These are phyloP conservation scores for Pestalotiopsis sp. DNA, from an alignment of 2,329 filamentous ascomycete species.

Conservation along the genomic window DNA sequence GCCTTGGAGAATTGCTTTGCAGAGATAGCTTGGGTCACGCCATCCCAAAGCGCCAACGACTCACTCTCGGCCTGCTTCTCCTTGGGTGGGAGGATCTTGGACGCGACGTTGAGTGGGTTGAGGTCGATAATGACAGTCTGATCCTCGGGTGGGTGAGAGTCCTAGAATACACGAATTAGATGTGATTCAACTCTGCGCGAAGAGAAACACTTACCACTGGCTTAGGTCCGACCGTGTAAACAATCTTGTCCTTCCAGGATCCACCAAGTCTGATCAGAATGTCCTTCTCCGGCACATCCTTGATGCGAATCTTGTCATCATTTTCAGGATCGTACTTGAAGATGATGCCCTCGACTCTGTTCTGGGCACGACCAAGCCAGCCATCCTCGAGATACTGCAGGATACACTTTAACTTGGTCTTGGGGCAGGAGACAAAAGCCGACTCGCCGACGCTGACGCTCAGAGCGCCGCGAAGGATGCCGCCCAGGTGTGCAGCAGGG, in stretches of 20 bases:
- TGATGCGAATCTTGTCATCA: slow-evolving; percentile 77
- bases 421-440: slow-evolving; percentile 86
- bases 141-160: slow-evolving; percentile 56
- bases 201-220: slow-evolving; percentile 51
- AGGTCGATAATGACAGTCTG: slow-evolving; percentile 85
- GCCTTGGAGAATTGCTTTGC: slow-evolving; percentile 83
- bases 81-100: slow-evolving; percentile 78
- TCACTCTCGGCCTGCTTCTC: slow-evolving; percentile 86
- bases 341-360: slow-evolving; percentile 87
- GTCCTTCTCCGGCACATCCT: slow-evolving; percentile 84
- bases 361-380: slow-evolving; percentile 89
- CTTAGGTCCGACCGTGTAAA: slow-evolving; percentile 63
- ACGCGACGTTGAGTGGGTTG: slow-evolving; percentile 75
- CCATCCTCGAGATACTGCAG: slow-evolving; percentile 92
- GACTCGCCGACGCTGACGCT: slow-evolving; percentile 89
- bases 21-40: slow-evolving; percentile 83
- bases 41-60: slow-evolving; percentile 83
- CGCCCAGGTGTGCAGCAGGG: slow-evolving; percentile 89
- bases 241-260: slow-evolving; percentile 77
- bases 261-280: slow-evolving; percentile 82
- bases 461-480: slow-evolving; percentile 83
- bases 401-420: slow-evolving; percentile 89
- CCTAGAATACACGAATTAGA: slow-evolving; percentile 27
- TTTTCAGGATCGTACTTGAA: slow-evolving; percentile 90
- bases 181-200: too few species aligned